phyloP scores from a whole-genome alignment of 1,284 basidiomycete species.

The Cryptococcus maquisensis region DNA sequence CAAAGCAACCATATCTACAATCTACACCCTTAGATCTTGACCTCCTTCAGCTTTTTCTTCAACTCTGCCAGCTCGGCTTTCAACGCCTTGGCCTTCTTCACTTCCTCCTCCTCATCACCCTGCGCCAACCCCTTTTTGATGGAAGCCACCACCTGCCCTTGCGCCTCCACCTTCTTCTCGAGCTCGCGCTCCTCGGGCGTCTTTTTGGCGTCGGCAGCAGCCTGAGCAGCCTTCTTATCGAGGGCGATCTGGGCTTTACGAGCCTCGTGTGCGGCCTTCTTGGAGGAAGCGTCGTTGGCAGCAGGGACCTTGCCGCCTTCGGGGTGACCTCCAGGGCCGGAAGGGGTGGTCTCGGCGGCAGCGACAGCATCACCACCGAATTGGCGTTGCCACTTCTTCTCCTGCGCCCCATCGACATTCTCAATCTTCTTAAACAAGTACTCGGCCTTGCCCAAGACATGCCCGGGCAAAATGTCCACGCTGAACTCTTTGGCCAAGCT shows the following conservation, averaged over 20 bases:
- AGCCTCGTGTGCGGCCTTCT: conserved; percentile 35
- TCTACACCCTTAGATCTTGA: not conserved
- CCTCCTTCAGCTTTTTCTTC: conserved; percentile 43
- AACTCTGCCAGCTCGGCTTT: conserved; percentile 63
- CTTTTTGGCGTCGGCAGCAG: conserved; percentile 38
- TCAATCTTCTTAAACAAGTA: conserved; percentile 95
- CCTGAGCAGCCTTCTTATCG: conserved; percentile 34
- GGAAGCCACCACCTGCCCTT: conserved; percentile 65
- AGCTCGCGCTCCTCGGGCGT: conserved; percentile 48
- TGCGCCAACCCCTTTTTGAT: conserved; percentile 63
- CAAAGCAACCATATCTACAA: not conserved
- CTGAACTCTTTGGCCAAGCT: conserved; percentile 63
- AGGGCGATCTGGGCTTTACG: conserved; percentile 23
- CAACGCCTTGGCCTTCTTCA: conserved; percentile 55
- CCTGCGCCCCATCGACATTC: conserved; percentile 62
- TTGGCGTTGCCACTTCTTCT: conserved; percentile 71
- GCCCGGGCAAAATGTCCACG: conserved; percentile 82
- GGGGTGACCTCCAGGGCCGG: conserved; percentile 35
- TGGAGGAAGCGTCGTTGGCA: conserved; percentile 28
- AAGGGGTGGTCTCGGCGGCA: conserved; percentile 26
- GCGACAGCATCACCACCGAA: conserved; percentile 64
- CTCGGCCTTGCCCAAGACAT: conserved; percentile 77
- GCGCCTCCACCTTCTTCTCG: conserved; percentile 63
- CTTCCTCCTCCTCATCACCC: conserved; percentile 51
- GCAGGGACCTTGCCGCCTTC: conserved; percentile 37